A percentile compares a stretch with the other conserved stretches of the same genome.
phyloP scores from a whole-genome alignment of 75 land plant genomes.

The Selaginella moellendorffii region DNA sequence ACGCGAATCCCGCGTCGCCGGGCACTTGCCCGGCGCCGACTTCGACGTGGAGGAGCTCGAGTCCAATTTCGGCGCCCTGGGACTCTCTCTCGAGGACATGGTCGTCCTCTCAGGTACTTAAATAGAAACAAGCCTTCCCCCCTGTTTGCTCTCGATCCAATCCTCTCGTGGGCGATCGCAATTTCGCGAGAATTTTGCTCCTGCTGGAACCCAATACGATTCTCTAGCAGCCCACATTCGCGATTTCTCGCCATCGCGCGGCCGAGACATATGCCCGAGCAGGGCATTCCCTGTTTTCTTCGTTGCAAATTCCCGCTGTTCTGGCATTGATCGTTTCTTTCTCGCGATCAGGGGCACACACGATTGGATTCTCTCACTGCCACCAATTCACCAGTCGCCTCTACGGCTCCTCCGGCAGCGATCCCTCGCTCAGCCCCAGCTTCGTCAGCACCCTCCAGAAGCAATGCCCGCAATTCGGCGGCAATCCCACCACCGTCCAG shows the following conservation, averaged over 20 bases:
- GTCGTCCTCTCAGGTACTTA: conserved; percentile 38
- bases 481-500: not conserved
- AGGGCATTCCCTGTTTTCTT: too few species aligned
- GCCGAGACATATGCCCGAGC: too few species aligned
- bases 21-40: not conserved
- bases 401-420: not conserved
- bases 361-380: conserved; percentile 8
- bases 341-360: conserved; percentile 10
- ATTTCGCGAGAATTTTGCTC: too few species aligned
- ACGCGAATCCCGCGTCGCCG: not conserved
- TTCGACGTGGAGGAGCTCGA: not conserved
- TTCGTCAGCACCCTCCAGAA: not conserved
- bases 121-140: too few species aligned
- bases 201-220: too few species aligned
- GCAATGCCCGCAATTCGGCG: not conserved
- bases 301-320: too few species aligned
- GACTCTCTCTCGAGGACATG: conserved; percentile 26
- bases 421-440: not conserved
- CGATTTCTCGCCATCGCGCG: too few species aligned
- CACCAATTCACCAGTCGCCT: conserved; percentile 4
- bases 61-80: conserved; percentile 18
- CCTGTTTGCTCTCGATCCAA: too few species aligned
- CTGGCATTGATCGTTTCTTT: too few species aligned
- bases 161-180: too few species aligned
- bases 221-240: too few species aligned